These are phyloP conservation scores for Mollisia scopiformis DNA, from an alignment of 2,329 filamentous ascomycete genomes.

Conservation along the genomic window DNA sequence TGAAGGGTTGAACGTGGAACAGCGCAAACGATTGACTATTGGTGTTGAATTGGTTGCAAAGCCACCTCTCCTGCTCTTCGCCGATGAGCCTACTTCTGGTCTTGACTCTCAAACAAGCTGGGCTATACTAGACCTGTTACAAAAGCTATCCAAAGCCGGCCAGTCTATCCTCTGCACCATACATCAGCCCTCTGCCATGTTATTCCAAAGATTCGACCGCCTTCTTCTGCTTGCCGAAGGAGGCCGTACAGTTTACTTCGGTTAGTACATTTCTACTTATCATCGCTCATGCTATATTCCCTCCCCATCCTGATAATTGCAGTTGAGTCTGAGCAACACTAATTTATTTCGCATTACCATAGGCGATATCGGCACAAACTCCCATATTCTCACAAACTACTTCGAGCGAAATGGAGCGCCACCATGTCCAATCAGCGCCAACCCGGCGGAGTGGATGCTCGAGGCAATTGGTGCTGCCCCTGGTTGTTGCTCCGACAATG, in stretches of 20 bases:
- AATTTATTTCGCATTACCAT: no score
- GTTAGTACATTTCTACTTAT: no score
- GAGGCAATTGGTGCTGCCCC: constrained; percentile 65
- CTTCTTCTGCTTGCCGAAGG: constrained; percentile 78
- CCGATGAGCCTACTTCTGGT: constrained; percentile 94
- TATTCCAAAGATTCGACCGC: constrained; percentile 89
- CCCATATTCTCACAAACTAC: constrained; percentile 69
- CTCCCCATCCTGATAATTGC: no score
- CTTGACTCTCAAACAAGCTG: constrained; percentile 92
- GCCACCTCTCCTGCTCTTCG: constrained; percentile 83
- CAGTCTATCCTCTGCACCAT: constrained; percentile 97
- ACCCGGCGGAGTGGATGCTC: constrained; percentile 83
- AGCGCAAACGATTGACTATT: constrained; percentile 80
- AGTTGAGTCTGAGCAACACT: no score
- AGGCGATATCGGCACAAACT: constrained; percentile 75
- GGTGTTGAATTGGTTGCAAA: constrained; percentile 92
- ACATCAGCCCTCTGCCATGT: constrained; percentile 93
- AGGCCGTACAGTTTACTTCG: constrained; percentile 81
- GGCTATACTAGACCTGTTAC: constrained; percentile 85
- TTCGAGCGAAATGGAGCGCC: constrained; percentile 74
- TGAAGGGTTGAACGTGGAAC: constrained; percentile 77
- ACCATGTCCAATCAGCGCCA: constrained; percentile 67
- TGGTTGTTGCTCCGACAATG: constrained; percentile 61
- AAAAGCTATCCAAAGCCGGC: constrained; percentile 86
- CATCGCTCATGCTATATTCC: no score